Evolutionary conservation across 345 rosid species (phyloP).

Genomic region (Populus tremula): DNA sequence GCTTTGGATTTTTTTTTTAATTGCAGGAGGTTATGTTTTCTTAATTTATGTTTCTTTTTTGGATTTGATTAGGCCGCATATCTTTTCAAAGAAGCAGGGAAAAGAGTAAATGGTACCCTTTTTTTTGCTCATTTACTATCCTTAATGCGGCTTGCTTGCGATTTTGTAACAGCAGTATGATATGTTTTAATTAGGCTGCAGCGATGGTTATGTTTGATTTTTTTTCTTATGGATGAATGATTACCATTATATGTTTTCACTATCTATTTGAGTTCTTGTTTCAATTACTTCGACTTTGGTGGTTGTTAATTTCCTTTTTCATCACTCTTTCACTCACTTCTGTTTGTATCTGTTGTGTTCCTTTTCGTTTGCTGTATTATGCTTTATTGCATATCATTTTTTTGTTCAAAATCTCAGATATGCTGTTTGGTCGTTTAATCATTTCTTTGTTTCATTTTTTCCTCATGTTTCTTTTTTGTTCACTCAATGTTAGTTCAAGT

Average conservation of each 20-base stretch:
- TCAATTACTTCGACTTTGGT: too few species aligned
- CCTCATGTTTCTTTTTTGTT: not conserved
- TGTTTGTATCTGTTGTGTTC: not conserved
- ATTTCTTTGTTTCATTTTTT: not conserved
- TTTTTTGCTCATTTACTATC: not conserved
- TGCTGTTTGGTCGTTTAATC: not conserved
- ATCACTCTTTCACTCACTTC: too few species aligned
- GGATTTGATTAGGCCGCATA: constrained; percentile 25
- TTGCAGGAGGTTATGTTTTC: not conserved
- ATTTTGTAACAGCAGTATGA: not conserved
- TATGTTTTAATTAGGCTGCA: not conserved
- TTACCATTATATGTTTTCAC: not conserved
- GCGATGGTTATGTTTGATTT: not conserved
- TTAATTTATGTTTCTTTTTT: not conserved
- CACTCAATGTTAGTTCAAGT: not conserved
- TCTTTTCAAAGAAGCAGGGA: constrained; percentile 27
- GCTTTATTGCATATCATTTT: not conserved
- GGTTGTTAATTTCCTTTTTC: too few species aligned
- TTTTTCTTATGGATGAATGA: not conserved
- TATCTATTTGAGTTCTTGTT: too few species aligned
- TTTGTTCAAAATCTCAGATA: not conserved
- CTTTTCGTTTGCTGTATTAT: not conserved
- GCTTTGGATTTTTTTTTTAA: not conserved
- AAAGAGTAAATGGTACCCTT: constrained; percentile 16
- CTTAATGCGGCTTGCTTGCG: not conserved